Evolutionary conservation across 257 asterid genomes (phyloP), one percentile per base, ranked within the genome.

Genomic region (Nemophila menziesii): DNA sequence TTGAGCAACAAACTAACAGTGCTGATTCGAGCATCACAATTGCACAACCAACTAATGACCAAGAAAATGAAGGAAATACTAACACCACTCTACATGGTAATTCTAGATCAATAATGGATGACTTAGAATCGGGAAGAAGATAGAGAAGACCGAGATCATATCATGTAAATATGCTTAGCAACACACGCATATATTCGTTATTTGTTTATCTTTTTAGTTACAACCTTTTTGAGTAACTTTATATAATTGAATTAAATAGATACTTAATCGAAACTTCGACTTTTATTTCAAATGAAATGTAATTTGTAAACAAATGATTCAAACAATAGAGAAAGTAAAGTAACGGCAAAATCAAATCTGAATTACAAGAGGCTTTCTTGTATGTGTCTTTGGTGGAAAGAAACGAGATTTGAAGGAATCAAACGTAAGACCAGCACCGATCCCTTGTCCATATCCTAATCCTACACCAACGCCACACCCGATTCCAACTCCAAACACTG

Each of bases 401-500:
- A 71, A 52, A 37, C 56, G 57, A 33, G 80, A 59, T 41, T 58
- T 68, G 8, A 81, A 55, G 0, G 84, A 58, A 1, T 73, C 70
- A 9, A 70, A 67, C 33, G 80, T 63, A 45, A 55, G 45, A 1
- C 86, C 96, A 20, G 56, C 67, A 15, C 96, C 96, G 22, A 70
- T 39, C 0, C 96, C 96, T 48, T 68, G 79, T 13, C 96, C 96
- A 19, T 51, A 75, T 48, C 96, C 96, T 43, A 78, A 33, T 14
- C 93, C 96, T n/a, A 75, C 45, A 1, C 96, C 96, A 18, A 61
- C 67, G 24, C 96, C 92, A 61, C 93, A 81, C 3, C 96, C 96
- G 18, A 78, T 62, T 39, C 96, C 92, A 26, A 81, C 4, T 21
- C 96, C 96, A 34, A 86, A 69, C 51, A 64, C 80, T 51, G 52